These are phyloP conservation scores for Erodium trifolium DNA, from an alignment of 441 rosid genomes.

Conservation along the genomic window DNA sequence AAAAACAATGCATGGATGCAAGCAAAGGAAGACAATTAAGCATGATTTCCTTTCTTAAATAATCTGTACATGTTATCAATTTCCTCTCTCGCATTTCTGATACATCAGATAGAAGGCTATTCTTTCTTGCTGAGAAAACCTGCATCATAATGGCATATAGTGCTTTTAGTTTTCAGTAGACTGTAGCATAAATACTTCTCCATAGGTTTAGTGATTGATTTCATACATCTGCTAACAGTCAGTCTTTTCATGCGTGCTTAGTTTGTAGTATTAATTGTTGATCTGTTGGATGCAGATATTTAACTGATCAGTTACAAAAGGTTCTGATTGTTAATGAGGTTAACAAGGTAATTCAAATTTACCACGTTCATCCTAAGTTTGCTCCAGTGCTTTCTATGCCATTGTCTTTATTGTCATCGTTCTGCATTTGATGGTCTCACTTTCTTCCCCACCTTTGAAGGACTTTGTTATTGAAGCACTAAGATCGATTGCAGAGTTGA, in stretches of 20 bases:
- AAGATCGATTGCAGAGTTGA: constrained; percentile 93
- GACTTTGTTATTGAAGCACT: constrained; percentile 92
- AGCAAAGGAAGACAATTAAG: constrained; percentile 7
- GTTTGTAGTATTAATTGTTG: constrained; percentile 10
- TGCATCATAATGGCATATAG: neutral
- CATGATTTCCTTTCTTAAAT: neutral
- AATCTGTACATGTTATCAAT: neutral
- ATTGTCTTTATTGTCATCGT: neutral
- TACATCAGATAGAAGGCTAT: neutral
- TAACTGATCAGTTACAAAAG: constrained; percentile 78
- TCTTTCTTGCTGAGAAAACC: neutral
- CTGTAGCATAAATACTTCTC: neutral
- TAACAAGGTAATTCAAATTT: constrained; percentile 51
- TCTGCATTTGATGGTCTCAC: constrained; percentile 13
- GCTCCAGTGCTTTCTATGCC: neutral
- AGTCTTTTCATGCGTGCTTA: neutral
- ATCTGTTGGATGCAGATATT: constrained; percentile 44
- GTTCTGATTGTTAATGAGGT: constrained; percentile 66
- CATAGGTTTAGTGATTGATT: neutral
- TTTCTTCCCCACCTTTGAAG: constrained; percentile 29
- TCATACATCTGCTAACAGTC: no score
- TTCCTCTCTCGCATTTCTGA: neutral
- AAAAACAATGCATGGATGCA: neutral
- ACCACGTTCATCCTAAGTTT: neutral
- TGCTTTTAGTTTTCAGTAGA: neutral